phyloP scores from a whole-genome alignment of 495 filamentous ascomycete species.

The Astrocystis sublimbata region DNA sequence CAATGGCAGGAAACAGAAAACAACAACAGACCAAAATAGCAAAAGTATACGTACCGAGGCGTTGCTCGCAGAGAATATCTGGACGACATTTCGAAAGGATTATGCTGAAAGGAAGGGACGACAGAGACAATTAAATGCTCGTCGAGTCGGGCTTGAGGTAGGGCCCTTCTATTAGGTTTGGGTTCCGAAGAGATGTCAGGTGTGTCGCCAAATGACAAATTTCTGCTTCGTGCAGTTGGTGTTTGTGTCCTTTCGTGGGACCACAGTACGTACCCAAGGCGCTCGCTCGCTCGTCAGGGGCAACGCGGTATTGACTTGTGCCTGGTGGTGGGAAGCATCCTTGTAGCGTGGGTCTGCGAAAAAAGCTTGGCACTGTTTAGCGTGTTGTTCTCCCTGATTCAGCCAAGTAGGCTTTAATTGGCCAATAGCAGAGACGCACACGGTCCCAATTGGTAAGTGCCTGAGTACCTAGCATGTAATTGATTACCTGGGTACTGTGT shows the following conservation, averaged over 20 bases:
- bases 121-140: conserved; percentile 29
- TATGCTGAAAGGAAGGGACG: conserved; percentile 23
- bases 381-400: conserved; percentile 9
- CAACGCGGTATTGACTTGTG: conserved; percentile 1
- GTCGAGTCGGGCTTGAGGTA: conserved; percentile 12
- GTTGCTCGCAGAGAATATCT: conserved; percentile 35
- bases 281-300: conserved; percentile 5
- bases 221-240: conserved; percentile 21
- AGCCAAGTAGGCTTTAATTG: too few species aligned
- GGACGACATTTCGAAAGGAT: conserved; percentile 25
- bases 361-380: conserved; percentile 1
- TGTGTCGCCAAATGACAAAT: conserved; percentile 14
- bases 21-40: conserved; percentile 1
- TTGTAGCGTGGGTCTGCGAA: not conserved
- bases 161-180: not conserved
- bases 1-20: not conserved
- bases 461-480: too few species aligned
- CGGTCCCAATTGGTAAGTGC: too few species aligned
- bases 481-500: too few species aligned
- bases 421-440: too few species aligned
- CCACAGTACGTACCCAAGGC: not conserved
- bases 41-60: conserved; percentile 30
- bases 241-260: conserved; percentile 26
- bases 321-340: not conserved
- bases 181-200: conserved; percentile 12